These are phyloP conservation scores for Xylaria sp. DNA, from an alignment of 2,329 filamentous ascomycete species.

Conservation along the genomic window DNA sequence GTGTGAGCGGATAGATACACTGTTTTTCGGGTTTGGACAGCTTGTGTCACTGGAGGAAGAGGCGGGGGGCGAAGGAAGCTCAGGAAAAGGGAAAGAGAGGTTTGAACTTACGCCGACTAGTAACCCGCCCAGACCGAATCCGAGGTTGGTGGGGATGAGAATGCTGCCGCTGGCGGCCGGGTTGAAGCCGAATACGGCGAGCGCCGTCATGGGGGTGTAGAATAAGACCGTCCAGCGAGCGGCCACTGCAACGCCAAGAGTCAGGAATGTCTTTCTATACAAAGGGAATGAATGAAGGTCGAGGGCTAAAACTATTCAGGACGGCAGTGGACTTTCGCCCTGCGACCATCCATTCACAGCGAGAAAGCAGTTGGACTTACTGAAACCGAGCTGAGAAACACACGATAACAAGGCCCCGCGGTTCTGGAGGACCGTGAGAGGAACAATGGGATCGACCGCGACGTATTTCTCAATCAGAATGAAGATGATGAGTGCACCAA, in stretches of 20 bases:
- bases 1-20: constrained; percentile 1
- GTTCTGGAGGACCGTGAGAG: constrained; percentile 74
- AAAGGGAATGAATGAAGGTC: neutral
- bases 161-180: constrained; percentile 79
- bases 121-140: constrained; percentile 80
- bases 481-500: constrained; percentile 63
- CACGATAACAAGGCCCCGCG: constrained; percentile 79
- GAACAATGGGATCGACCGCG: constrained; percentile 78
- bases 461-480: constrained; percentile 71
- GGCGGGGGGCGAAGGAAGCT: neutral
- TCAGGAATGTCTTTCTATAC: neutral
- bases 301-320: neutral
- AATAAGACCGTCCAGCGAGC: constrained; percentile 83
- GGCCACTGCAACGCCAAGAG: constrained; percentile 61
- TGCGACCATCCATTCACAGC: neutral
- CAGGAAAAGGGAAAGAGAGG: neutral
- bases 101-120: constrained; percentile 66
- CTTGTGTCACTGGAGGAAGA: neutral
- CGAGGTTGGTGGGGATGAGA: constrained; percentile 82
- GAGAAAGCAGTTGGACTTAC: constrained; percentile 22
- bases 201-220: constrained; percentile 82
- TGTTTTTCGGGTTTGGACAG: neutral
- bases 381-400: constrained; percentile 78
- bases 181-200: constrained; percentile 76
- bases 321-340: neutral